Evolutionary conservation across 1,284 basidiomycete genomes (phyloP).

Genomic region (Malassezia pachydermatis): DNA sequence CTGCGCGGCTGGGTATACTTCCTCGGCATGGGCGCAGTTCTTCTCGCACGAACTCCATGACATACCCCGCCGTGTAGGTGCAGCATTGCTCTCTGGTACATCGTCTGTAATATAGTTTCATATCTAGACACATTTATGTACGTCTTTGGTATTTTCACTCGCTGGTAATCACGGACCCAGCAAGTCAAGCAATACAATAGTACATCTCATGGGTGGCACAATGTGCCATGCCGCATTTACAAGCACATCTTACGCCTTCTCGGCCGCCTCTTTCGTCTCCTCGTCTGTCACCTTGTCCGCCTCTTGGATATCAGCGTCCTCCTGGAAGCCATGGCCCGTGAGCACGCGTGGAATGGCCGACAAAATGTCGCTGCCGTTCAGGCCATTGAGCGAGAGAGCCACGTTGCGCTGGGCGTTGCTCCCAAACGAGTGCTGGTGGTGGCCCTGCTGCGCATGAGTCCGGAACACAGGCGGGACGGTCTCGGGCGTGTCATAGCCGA

Average conservation of each 20-base stretch:
- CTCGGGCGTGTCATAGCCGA: constrained; percentile 63
- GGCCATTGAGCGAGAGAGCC: constrained; percentile 21
- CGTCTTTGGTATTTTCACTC: too few species aligned
- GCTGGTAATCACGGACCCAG: not conserved
- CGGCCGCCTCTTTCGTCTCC: not conserved
- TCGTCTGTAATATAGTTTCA: too few species aligned
- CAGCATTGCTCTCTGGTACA: not conserved
- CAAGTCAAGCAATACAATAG: not conserved
- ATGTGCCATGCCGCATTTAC: not conserved
- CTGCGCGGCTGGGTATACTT: constrained; percentile 16
- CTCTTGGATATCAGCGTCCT: constrained; percentile 19
- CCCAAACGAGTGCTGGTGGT: constrained; percentile 51
- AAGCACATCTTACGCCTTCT: not conserved
- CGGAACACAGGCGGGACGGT: constrained; percentile 49
- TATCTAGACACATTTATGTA: too few species aligned
- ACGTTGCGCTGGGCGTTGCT: constrained; percentile 8
- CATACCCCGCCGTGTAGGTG: not conserved
- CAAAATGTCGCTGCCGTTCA: constrained; percentile 33
- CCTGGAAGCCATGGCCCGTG: constrained; percentile 27
- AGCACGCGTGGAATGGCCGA: constrained; percentile 39
- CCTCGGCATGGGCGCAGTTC: too few species aligned
- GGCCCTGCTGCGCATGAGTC: constrained; percentile 4
- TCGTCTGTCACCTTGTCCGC: not conserved
- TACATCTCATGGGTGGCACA: too few species aligned
- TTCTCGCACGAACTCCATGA: too few species aligned